Base-by-base conservation (phyloP, 805 yeast species). In the Wickerhamomyces chaumierensis region DNA sequence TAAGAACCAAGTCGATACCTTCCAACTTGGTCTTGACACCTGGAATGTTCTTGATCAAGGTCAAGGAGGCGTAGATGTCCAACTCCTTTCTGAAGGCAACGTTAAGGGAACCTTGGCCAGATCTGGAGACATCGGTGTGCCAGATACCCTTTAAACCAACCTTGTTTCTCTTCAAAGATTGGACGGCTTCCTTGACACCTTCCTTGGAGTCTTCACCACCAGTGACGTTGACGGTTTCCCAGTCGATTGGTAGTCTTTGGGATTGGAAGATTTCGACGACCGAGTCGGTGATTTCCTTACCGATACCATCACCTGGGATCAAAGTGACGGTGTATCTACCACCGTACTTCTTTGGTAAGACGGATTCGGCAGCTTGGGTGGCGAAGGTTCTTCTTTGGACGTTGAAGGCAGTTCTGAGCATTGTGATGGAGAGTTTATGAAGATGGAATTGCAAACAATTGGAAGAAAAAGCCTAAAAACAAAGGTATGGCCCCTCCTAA, bases 281-380 rank as follows among this genome's bases (percentile, higher is more conserved):
- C 19, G 96, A 82, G 62, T 83, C 90, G 42, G 97, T 81, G 60
- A 88, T 84, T 69, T 88, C 96, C 58, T 80, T 81, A 63, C 98
- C 98, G 50, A 88, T 82, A 75, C 97, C 97, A 60, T 90, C 98
- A 66, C 98, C 96, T 42, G 97, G 97, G 52, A 90, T 81, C 61
- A 90, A 72, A 37, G 98, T 90, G 42, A 92, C 96, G 38, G 90
- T 83, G 72, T 76, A 88, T 60, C 80, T 80, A 46, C 96, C 95
- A 52, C 97, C 97, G 67, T 85, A 87, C 66, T 84, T 82, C 69
- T 85, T 85, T 55, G 95, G 94, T 55, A 83, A 69, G 47, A 73
- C 72, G 43, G 72, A 55, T 59, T 76, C 82, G 39, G 81, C 71
- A 39, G 29, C 29, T 21, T 78, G 63, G 37, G 85, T 71, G 42